These are phyloP conservation scores for Nowakowskiella sp. DNA, from an alignment of 192 early-diverging fungal genomes.

Conservation along the genomic window DNA sequence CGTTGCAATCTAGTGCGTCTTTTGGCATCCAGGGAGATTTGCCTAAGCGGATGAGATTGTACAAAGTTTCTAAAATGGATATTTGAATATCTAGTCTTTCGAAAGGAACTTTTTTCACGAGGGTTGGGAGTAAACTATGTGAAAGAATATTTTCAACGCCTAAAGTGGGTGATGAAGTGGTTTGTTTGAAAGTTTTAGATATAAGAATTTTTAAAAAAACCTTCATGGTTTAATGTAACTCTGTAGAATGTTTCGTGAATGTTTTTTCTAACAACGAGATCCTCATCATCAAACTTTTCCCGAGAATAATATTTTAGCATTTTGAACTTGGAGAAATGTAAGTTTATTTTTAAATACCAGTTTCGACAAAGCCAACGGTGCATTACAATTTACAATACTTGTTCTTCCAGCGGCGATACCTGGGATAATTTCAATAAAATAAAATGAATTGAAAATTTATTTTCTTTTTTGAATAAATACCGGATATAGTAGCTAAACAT, in stretches of 20 bases:
- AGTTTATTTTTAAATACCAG: conserved; percentile 9
- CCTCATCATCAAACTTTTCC: conserved; percentile 35
- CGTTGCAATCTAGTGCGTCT: conserved; percentile 29
- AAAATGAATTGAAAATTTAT: conserved; percentile 8
- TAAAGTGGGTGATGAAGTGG: neutral
- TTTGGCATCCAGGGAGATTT: conserved; percentile 24
- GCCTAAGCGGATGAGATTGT: conserved; percentile 40
- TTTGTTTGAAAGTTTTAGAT: neutral
- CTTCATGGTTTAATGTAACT: conserved; percentile 25
- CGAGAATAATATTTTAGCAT: neutral
- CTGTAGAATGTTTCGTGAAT: conserved; percentile 28
- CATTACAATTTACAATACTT: conserved; percentile 17
- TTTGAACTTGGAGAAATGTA: neutral
- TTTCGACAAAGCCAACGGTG: conserved; percentile 13
- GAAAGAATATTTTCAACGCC: conserved; percentile 15
- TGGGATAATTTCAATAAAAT: conserved; percentile 5
- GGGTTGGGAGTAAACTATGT: neutral
- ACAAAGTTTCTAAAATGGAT: conserved; percentile 34
- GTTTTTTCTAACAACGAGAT: conserved; percentile 31
- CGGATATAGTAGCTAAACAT: conserved; percentile 30
- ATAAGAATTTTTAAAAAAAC: conserved; percentile 14
- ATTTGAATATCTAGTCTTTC: conserved; percentile 43
- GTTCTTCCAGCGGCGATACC: conserved; percentile 40
- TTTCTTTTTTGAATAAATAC: conserved; percentile 12
- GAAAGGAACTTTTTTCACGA: conserved; percentile 3